Evolutionary conservation across 192 early-diverging fungal species (phyloP).

Genomic region (Neocallimastix lanati): DNA sequence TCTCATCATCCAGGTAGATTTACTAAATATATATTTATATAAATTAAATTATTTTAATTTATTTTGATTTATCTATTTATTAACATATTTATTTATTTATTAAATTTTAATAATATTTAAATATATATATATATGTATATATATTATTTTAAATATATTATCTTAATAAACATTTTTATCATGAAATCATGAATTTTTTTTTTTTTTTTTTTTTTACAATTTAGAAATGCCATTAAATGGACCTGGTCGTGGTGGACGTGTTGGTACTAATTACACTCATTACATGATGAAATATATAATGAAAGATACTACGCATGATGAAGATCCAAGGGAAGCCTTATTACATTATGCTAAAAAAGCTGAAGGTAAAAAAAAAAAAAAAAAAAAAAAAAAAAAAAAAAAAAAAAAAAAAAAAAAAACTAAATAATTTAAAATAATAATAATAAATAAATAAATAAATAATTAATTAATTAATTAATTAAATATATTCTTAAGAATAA

Average conservation of each 20-base stretch:
- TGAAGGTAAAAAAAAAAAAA: conserved; percentile 7
- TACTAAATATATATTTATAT: no score
- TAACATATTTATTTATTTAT: neutral
- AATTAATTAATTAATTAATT: no score
- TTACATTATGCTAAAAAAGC: conserved; percentile 67
- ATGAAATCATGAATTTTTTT: neutral
- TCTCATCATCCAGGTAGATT: conserved; percentile 46
- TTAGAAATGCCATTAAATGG: conserved; percentile 54
- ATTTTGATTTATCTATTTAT: neutral
- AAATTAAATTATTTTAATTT: neutral
- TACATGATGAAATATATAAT: conserved; percentile 64
- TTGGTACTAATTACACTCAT: conserved; percentile 67
- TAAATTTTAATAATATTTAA: no score
- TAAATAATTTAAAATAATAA: no score
- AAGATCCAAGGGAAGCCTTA: conserved; percentile 85
- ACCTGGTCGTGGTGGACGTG: conserved; percentile 65
- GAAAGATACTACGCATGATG: conserved; percentile 51
- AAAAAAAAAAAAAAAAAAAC: no score
- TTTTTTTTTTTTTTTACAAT: neutral
- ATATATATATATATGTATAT: neutral
- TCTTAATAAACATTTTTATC: neutral
- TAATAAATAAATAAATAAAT: no score
- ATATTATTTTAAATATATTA: neutral
- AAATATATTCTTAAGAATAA: no score
- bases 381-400: no score